Base-by-base conservation (phyloP, 2,329 filamentous ascomycete species). In the Taxawa tesnikishii region DNA sequence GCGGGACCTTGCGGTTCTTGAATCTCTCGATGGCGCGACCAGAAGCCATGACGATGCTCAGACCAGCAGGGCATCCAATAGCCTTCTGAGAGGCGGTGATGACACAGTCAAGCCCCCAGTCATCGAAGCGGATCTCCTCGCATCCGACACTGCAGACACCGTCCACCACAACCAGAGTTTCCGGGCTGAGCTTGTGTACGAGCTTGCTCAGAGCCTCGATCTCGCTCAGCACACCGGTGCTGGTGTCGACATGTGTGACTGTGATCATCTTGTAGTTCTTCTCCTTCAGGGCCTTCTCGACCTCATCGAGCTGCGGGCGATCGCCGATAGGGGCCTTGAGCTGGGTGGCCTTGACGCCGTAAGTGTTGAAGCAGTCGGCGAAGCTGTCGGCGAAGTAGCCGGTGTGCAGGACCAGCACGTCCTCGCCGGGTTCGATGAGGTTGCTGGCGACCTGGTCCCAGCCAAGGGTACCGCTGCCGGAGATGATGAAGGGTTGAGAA, bases 401-500 rank as follows among this genome's bases (percentile, higher is more conserved):
- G 26, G 84, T 92, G 65, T 93, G 87, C 12, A 98, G 73, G 33
- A 98, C 87, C 25, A 98, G 71, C 15, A 82, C 90, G 37, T 94
- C 74, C 52, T 98, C 90, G 38, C 83, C 87, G 31, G 77, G 71
- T 64, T 98, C 88, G 39, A 83, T 70, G 41, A 98, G 64, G 65
- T 96, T 98, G 47, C 85, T 79, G n/a, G 85, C 80, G 28, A 96
- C 85, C 37, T 96, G 65, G 54, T 98, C 90, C 90, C 90, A 98
- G 39, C 90, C 90, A 6, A 98, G 70, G 13, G 90, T 98, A 36
- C 90, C 90, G 32, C 87, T 94, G 41, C 90, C 90, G 44, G 84
- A 85, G 56, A 98, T 75, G 54, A 96, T 73, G 54, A 94, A 92
- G 25, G 90, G 87, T 58, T 98, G 90, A 16, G 87, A 76, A 29